A percentile compares a stretch with the other conserved stretches of the same genome.
phyloP scores from a whole-genome alignment of 306 rosid species.

The Medicago arabica region DNA sequence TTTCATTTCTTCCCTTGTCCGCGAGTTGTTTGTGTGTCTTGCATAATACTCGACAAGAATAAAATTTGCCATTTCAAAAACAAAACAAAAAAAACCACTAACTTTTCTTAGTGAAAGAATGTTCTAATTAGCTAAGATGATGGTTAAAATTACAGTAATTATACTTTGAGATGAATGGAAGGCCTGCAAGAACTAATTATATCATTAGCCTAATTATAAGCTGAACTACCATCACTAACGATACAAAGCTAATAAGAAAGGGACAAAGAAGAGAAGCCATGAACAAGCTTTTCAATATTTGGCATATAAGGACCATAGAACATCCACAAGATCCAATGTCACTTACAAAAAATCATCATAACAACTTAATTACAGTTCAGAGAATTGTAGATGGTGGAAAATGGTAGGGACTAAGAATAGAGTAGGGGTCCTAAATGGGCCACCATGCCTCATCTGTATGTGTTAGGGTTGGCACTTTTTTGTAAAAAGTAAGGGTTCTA shows the following conservation, averaged over 20 bases:
- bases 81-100: no score
- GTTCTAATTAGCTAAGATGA: background rate
- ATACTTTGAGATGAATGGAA: conserved; percentile 11
- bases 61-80: no score
- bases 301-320: conserved; percentile 31
- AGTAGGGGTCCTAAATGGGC: conserved; percentile 45
- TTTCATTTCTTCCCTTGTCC: no score
- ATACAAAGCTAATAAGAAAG: conserved; percentile 19
- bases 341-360: conserved; percentile 46
- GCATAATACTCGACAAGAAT: no score
- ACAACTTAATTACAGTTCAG: conserved; percentile 50
- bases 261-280: conserved; percentile 40
- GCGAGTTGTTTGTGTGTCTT: no score
- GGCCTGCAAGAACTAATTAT: conserved; percentile 38
- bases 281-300: conserved; percentile 31
- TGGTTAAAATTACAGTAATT: background rate
- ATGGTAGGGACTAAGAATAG: conserved; percentile 61
- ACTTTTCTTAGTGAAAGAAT: background rate
- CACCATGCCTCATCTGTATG: conserved; percentile 52
- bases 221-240: conserved; percentile 43
- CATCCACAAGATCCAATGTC: conserved; percentile 50
- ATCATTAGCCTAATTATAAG: conserved; percentile 50
- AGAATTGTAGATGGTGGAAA: conserved; percentile 45
- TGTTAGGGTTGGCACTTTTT: conserved; percentile 24
- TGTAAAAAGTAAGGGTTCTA: background rate